A percentile compares a stretch with the other conserved stretches of the same genome.
phyloP scores from a whole-genome alignment of 768 basidiomycete species.

The Tremella yokohamensis region DNA sequence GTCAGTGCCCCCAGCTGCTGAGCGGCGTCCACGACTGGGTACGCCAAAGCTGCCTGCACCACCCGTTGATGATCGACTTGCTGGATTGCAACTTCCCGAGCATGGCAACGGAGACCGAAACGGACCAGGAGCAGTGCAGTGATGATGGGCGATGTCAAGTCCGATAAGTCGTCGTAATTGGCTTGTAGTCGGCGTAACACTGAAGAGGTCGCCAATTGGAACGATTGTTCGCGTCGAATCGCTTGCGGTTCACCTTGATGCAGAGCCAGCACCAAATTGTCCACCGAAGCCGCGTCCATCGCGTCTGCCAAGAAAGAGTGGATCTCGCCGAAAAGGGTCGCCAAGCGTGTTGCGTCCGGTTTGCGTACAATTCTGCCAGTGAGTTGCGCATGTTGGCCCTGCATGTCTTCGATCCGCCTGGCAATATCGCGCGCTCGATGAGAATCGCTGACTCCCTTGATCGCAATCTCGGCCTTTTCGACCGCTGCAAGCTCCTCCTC shows the following conservation, averaged over 20 bases:
- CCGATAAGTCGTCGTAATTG: slow-evolving; percentile 67
- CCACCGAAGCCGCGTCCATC: slow-evolving; percentile 58
- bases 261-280: slow-evolving; percentile 54
- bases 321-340: slow-evolving; percentile 56
- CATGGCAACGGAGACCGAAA: slow-evolving; percentile 66
- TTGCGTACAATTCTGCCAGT: slow-evolving; percentile 20
- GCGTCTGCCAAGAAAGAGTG: slow-evolving; percentile 66
- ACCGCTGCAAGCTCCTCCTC: slow-evolving; percentile 35
- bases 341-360: slow-evolving; percentile 34
- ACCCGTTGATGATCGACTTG: background rate
- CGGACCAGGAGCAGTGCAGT: slow-evolving; percentile 65
- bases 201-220: slow-evolving; percentile 74
- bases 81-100: slow-evolving; percentile 15
- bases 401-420: slow-evolving; percentile 6
- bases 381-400: slow-evolving; percentile 15
- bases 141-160: slow-evolving; percentile 67
- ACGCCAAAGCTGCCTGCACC: background rate
- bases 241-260: slow-evolving; percentile 21
- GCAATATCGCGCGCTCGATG: slow-evolving; percentile 5
- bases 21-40: background rate
- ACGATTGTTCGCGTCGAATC: slow-evolving; percentile 61
- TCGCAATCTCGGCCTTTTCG: slow-evolving; percentile 22
- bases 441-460: slow-evolving; percentile 40
- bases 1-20: too few species aligned
- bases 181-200: slow-evolving; percentile 69